Evolutionary conservation across 2,329 filamentous ascomycete genomes (phyloP).

Genomic region (Trichoderma sp.): DNA sequence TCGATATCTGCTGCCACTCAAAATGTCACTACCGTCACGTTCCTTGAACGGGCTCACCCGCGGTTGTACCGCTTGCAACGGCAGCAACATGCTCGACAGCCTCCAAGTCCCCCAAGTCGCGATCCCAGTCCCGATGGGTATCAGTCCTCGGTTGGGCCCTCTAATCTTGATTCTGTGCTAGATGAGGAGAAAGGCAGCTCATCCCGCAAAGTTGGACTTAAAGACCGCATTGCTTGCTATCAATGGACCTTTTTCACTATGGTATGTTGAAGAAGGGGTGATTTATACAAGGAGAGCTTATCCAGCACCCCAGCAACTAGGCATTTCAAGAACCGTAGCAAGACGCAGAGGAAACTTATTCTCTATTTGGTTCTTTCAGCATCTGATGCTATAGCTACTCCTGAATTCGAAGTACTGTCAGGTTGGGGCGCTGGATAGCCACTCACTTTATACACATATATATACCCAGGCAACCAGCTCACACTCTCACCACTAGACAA

Average conservation of each 20-base stretch:
- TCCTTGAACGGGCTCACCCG: neutral
- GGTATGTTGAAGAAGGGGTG: neutral
- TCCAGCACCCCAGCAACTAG: neutral
- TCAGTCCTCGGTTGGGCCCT: neutral
- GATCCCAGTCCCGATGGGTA: neutral
- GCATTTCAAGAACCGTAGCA: no score
- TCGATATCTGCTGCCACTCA: constrained; percentile 5
- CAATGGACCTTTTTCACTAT: constrained; percentile 78
- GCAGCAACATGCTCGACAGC: neutral
- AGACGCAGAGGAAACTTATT: no score
- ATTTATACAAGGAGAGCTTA: neutral
- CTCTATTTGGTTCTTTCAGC: no score
- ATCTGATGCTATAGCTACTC: no score
- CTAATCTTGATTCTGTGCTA: neutral
- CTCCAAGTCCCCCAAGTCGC: neutral
- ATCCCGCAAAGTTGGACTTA: constrained; percentile 40
- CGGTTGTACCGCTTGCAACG: neutral
- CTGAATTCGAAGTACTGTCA: no score
- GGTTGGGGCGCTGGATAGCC: no score
- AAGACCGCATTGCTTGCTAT: constrained; percentile 51
- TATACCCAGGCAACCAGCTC: neutral
- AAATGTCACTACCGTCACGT: neutral
- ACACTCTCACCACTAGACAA: constrained; percentile 24
- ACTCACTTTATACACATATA: neutral
- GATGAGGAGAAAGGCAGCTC: constrained; percentile 7